Conservation (phyloP, 108 stramenopile genomes). For the Asterionellopsis glacialis region DNA sequence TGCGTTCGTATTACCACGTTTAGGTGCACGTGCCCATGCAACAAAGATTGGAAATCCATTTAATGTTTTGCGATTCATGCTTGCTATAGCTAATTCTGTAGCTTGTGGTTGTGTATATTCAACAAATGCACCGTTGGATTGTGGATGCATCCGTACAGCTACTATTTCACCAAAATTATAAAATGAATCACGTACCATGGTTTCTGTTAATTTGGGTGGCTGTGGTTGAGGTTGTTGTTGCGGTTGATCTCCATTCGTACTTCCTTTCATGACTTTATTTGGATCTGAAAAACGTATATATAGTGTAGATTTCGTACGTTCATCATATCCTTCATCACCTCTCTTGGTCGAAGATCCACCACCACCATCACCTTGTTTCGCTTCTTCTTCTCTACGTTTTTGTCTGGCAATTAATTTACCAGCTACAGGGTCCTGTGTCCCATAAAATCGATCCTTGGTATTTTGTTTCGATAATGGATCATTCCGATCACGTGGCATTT, state of each 20-base stretch:
- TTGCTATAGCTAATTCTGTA: constrained; percentile 76
- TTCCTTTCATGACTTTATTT: no score
- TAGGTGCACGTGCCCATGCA: constrained; percentile 82
- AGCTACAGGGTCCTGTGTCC: constrained; percentile 91
- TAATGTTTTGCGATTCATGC: constrained; percentile 57
- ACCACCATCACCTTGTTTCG: constrained; percentile 26
- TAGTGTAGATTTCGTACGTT: constrained; percentile 70
- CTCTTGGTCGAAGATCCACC: background rate
- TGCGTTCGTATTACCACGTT: constrained; percentile 54
- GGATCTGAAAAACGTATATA: constrained; percentile 73
- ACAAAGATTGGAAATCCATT: constrained; percentile 53
- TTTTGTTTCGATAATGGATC: constrained; percentile 91
- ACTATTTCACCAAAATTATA: constrained; percentile 82
- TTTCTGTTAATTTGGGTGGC: constrained; percentile 52
- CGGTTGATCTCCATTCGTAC: background rate
- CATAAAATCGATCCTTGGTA: constrained; percentile 93
- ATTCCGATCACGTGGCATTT: constrained; percentile 90
- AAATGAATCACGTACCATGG: constrained; percentile 70
- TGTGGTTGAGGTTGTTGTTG: no score
- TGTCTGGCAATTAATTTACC: constrained; percentile 72
- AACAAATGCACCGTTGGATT: constrained; percentile 77
- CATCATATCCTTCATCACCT: constrained; percentile 49
- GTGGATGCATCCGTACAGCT: constrained; percentile 73
- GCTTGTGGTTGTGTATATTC: constrained; percentile 87
- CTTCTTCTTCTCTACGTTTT: constrained; percentile 48